Percentiles rank a stretch among this genome's conserved stretches.
Evolutionary conservation across 1,284 basidiomycete genomes (phyloP).

Genomic region (Leccinum brunneo-olivaceum): DNA sequence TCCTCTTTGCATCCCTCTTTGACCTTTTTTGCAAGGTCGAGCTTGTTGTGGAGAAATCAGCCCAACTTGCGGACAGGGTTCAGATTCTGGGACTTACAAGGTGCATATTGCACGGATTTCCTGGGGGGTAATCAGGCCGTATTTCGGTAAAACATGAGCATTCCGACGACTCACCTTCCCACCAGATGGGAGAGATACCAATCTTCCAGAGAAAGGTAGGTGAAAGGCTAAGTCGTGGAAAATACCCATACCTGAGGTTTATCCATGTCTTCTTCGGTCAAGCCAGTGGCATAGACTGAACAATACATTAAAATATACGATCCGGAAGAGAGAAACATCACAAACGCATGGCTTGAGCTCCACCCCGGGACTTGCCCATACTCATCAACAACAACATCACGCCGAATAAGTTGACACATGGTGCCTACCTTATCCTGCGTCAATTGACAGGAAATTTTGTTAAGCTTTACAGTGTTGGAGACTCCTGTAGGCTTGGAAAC

Average conservation of each 20-base stretch:
- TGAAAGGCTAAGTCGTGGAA: neutral
- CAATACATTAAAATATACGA: constrained; percentile 5
- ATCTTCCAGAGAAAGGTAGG: constrained; percentile 40
- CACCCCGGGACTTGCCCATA: constrained; percentile 52
- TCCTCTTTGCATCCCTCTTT: constrained; percentile 74
- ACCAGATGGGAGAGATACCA: constrained; percentile 81
- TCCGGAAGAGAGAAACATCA: constrained; percentile 6
- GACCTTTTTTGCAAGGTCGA: constrained; percentile 68
- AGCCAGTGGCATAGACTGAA: constrained; percentile 71
- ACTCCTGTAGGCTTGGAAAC: constrained; percentile 31
- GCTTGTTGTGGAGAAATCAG: constrained; percentile 36
- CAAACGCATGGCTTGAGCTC: constrained; percentile 78
- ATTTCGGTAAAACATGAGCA: constrained; percentile 2
- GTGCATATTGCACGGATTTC: constrained; percentile 79
- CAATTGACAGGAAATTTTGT: constrained; percentile 62
- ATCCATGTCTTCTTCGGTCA: constrained; percentile 74
- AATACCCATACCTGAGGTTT: constrained; percentile 61
- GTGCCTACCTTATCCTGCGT: constrained; percentile 62
- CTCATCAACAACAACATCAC: neutral
- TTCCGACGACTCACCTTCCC: constrained; percentile 61
- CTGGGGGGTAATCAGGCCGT: constrained; percentile 30
- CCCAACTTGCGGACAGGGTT: neutral
- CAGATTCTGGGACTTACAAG: constrained; percentile 40
- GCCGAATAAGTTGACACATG: neutral
- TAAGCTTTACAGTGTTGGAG: constrained; percentile 44